Conservation (phyloP, 768 basidiomycete species). For the Rhodotorula sphaerocarpa region DNA sequence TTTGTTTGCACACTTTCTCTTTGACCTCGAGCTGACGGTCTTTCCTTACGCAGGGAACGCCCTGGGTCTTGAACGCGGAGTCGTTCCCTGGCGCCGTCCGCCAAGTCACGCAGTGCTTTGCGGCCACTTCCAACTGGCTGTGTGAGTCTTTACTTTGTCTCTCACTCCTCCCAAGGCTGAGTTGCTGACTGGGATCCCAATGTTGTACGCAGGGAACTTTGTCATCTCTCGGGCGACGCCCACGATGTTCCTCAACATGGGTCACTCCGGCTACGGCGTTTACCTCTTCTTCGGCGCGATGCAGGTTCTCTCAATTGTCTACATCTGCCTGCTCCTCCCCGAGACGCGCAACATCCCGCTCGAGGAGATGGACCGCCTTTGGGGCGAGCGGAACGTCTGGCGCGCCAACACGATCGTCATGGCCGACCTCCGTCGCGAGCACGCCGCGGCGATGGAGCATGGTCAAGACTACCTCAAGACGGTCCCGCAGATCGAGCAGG, state of each 20-base stretch:
- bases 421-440: constrained; percentile 22
- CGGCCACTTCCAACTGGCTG: constrained; percentile 34
- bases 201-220: constrained; percentile 34
- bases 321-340: constrained; percentile 49
- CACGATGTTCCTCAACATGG: constrained; percentile 39
- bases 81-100: constrained; percentile 45
- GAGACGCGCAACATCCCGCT: constrained; percentile 48
- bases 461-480: background rate
- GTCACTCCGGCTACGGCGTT: constrained; percentile 41
- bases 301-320: constrained; percentile 44
- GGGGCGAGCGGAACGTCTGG: constrained; percentile 24
- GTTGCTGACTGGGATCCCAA: no score
- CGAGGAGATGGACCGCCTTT: constrained; percentile 47
- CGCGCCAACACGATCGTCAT: constrained; percentile 27
- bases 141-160: constrained; percentile 43
- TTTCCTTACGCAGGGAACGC: constrained; percentile 46
- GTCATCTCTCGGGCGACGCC: constrained; percentile 42
- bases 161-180: background rate
- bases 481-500: background rate
- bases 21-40: background rate
- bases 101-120: constrained; percentile 38
- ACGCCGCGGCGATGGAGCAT: background rate
- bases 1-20: no score
- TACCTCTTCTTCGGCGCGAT: constrained; percentile 33
- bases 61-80: constrained; percentile 50